A percentile compares a stretch with the other conserved stretches of the same genome.
Evolutionary conservation across 768 basidiomycete species (phyloP).

Genomic region (Pleurotus sapidus): DNA sequence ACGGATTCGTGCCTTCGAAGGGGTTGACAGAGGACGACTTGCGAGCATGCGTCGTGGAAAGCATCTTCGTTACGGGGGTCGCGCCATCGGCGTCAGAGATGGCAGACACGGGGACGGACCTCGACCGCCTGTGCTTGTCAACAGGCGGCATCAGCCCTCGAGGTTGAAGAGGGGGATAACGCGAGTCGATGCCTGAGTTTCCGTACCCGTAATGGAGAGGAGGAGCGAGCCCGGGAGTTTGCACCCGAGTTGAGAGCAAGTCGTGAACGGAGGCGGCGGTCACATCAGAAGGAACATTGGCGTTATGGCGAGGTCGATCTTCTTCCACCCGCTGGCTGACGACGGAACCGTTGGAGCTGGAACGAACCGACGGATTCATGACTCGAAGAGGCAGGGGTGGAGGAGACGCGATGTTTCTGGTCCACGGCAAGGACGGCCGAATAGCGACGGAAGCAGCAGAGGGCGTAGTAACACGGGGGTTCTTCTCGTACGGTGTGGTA

Average conservation of each 20-base stretch:
- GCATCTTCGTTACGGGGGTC: slow-evolving; percentile 42
- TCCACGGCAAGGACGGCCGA: slow-evolving; percentile 26
- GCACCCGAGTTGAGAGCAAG: background rate
- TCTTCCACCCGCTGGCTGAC: background rate
- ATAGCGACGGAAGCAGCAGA: slow-evolving; percentile 14
- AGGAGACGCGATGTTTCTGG: slow-evolving; percentile 18
- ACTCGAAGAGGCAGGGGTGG: slow-evolving; percentile 26
- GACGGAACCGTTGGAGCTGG: background rate
- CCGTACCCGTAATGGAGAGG: slow-evolving; percentile 42
- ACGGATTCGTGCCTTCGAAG: slow-evolving; percentile 5
- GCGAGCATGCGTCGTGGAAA: slow-evolving; percentile 41
- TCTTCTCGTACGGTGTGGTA: slow-evolving; percentile 27
- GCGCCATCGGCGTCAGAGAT: slow-evolving; percentile 13
- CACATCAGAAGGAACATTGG: slow-evolving; percentile 2
- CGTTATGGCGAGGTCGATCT: slow-evolving; percentile 2
- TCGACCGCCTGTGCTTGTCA: slow-evolving; percentile 10
- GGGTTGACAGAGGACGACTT: slow-evolving; percentile 36
- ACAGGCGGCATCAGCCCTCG: slow-evolving; percentile 16
- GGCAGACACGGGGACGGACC: slow-evolving; percentile 17
- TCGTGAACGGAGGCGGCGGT: slow-evolving; percentile 1
- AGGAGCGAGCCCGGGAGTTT: slow-evolving; percentile 24
- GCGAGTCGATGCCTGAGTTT: slow-evolving; percentile 2
- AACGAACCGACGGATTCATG: background rate
- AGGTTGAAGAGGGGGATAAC: slow-evolving; percentile 10
- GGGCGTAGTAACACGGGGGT: slow-evolving; percentile 30